Conservation (phyloP, 176 grass and related monocot species). For the Musa schizocarpa region DNA sequence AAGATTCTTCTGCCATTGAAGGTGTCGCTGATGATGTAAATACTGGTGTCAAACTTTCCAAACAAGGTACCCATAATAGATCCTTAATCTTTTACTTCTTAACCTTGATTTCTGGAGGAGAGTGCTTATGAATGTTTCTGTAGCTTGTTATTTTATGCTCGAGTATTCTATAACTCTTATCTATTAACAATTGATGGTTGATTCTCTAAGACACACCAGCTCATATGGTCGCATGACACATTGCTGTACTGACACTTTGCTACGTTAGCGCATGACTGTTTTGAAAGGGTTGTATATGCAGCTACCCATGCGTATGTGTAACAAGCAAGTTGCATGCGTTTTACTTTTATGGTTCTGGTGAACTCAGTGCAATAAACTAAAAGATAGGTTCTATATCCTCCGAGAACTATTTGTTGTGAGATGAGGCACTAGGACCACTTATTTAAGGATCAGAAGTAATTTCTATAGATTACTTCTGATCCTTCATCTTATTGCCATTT, state of each 20-base stretch:
- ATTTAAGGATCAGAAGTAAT: too few relatives aligned
- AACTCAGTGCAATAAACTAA: too few relatives aligned
- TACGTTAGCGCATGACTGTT: not conserved
- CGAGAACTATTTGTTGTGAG: too few relatives aligned
- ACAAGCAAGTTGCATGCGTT: too few relatives aligned
- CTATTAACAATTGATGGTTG: not conserved
- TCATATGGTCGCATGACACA: not conserved
- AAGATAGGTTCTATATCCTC: too few relatives aligned
- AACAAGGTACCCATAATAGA: conserved; percentile 14
- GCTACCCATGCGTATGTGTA: too few relatives aligned
- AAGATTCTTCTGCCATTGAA: conserved; percentile 19
- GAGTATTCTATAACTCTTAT: not conserved
- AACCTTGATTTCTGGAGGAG: not conserved
- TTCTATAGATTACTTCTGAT: too few relatives aligned
- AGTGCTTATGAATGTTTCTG: not conserved
- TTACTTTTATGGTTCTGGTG: too few relatives aligned
- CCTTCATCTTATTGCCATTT: too few relatives aligned
- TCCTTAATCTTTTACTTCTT: not conserved
- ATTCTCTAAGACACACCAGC: not conserved
- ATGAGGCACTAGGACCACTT: too few relatives aligned
- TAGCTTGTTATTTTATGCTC: not conserved
- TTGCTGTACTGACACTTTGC: not conserved
- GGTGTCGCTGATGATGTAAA: conserved; percentile 2
- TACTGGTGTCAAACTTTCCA: conserved; percentile 4
- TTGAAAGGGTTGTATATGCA: not conserved